Conservation (phyloP, 2,329 filamentous ascomycete species). For the Penicillium sclerotiorum region DNA sequence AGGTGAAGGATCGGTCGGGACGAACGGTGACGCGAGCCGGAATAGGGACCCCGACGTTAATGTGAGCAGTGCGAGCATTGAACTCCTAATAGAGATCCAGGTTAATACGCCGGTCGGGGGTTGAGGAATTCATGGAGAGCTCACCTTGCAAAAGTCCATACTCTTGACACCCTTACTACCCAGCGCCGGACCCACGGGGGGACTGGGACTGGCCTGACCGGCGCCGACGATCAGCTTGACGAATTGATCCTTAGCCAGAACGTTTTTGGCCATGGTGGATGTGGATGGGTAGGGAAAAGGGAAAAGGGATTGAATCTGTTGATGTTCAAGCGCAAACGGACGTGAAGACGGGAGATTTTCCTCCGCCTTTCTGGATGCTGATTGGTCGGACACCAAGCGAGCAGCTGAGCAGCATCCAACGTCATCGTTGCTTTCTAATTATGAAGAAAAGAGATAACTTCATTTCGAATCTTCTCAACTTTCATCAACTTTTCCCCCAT, state of each 20-base stretch:
- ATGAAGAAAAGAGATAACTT: background rate
- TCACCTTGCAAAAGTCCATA: slow-evolving; percentile 99
- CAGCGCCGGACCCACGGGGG: slow-evolving; percentile 92
- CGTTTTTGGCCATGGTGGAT: slow-evolving; percentile 55
- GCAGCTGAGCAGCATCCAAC: slow-evolving; percentile 18
- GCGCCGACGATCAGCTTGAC: slow-evolving; percentile 98
- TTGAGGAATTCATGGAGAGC: slow-evolving; percentile 4
- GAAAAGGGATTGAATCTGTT: background rate
- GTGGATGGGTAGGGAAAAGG: background rate
- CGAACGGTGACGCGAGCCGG: slow-evolving; percentile 90
- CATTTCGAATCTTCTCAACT: no score
- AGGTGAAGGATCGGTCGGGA: slow-evolving; percentile 88
- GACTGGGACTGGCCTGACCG: slow-evolving; percentile 90
- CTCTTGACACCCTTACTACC: slow-evolving; percentile 98
- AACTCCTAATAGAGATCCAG: slow-evolving; percentile 69
- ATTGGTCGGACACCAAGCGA: slow-evolving; percentile 28
- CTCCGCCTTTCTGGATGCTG: slow-evolving; percentile 11
- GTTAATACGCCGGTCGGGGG: background rate
- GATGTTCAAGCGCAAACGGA: background rate
- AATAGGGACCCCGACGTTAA: slow-evolving; percentile 79
- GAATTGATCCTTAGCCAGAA: slow-evolving; percentile 66
- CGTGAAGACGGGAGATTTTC: slow-evolving; percentile 26
- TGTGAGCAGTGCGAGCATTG: slow-evolving; percentile 89
- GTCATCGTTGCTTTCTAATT: slow-evolving; percentile 18
- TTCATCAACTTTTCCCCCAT: no score